phyloP scores from a whole-genome alignment of 768 basidiomycete genomes.

The Serendipita sp. region DNA sequence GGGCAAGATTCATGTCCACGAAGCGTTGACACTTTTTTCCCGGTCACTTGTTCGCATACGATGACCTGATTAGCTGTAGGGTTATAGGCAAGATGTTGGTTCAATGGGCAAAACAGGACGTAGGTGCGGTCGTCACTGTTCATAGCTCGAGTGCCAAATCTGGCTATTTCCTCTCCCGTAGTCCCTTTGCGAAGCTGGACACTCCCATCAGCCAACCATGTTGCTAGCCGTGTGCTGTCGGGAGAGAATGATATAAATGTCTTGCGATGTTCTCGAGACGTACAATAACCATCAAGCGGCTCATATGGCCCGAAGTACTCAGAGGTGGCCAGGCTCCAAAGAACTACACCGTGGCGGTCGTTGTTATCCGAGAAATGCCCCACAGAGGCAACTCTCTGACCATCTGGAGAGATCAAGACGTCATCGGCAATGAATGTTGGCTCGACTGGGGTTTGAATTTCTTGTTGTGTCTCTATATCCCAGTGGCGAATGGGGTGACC shows the following conservation, averaged over 20 bases:
- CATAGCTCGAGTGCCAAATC: too few relatives aligned
- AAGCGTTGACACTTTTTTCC: too few relatives aligned
- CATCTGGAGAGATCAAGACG: background rate
- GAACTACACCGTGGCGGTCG: background rate
- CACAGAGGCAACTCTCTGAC: background rate
- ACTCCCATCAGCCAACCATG: background rate
- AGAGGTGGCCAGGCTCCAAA: background rate
- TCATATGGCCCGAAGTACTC: background rate
- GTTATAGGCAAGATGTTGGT: too few relatives aligned
- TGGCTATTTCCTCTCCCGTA: background rate
- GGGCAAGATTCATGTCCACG: too few relatives aligned
- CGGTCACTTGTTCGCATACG: too few relatives aligned
- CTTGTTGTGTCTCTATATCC: too few relatives aligned
- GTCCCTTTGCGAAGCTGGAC: background rate
- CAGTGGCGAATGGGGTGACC: too few relatives aligned
- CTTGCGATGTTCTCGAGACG: background rate
- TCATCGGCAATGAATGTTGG: background rate
- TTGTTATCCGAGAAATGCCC: background rate
- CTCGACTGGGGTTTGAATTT: background rate
- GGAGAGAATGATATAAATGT: background rate
- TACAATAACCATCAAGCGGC: too few relatives aligned
- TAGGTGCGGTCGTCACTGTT: too few relatives aligned
- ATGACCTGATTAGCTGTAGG: too few relatives aligned
- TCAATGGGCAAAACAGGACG: too few relatives aligned
- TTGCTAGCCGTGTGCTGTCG: background rate